Conservation (phyloP, 2,329 filamentous ascomycete genomes). For the Sphaerulina vaccinii region DNA sequence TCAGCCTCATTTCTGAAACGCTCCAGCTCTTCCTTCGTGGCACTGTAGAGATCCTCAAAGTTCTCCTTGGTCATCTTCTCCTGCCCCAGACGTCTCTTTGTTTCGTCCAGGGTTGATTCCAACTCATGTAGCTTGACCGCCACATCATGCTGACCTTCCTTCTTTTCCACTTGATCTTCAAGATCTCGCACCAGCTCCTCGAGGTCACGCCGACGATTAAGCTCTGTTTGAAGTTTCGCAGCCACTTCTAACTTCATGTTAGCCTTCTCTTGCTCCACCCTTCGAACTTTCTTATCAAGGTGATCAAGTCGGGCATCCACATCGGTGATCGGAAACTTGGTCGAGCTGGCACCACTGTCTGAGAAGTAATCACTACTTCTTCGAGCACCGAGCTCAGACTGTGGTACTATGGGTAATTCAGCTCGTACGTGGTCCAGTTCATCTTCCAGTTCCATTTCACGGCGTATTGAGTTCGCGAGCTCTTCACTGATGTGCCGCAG, state of each 20-base stretch:
- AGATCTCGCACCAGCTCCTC: slow-evolving; percentile 82
- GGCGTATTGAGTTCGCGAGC: slow-evolving; percentile 84
- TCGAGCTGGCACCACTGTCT: slow-evolving; percentile 85
- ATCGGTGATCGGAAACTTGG: slow-evolving; percentile 68
- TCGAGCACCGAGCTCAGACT: slow-evolving; percentile 55
- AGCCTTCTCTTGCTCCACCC: slow-evolving; percentile 87
- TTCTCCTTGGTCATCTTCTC: slow-evolving; percentile 87
- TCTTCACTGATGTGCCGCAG: slow-evolving; percentile 89
- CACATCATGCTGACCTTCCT: slow-evolving; percentile 38
- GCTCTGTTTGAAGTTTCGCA: slow-evolving; percentile 83
- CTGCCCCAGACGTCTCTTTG: slow-evolving; percentile 76
- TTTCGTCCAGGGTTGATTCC: slow-evolving; percentile 76
- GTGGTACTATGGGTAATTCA: slow-evolving; percentile 60
- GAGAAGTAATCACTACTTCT: slow-evolving; percentile 97
- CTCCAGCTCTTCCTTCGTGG: slow-evolving; percentile 78
- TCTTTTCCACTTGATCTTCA: slow-evolving; percentile 71
- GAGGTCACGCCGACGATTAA: slow-evolving; percentile 69
- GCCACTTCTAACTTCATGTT: slow-evolving; percentile 81
- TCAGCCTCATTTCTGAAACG: slow-evolving; percentile 84
- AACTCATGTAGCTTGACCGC: slow-evolving; percentile 66
- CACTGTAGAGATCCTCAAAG: slow-evolving; percentile 86
- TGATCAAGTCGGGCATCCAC: slow-evolving; percentile 62
- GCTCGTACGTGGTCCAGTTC: slow-evolving; percentile 82
- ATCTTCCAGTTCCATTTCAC: slow-evolving; percentile 96
- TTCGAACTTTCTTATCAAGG: slow-evolving; percentile 76